Base-by-base conservation (phyloP, 257 asterid genomes). In the Solanum bulbocastanum region DNA sequence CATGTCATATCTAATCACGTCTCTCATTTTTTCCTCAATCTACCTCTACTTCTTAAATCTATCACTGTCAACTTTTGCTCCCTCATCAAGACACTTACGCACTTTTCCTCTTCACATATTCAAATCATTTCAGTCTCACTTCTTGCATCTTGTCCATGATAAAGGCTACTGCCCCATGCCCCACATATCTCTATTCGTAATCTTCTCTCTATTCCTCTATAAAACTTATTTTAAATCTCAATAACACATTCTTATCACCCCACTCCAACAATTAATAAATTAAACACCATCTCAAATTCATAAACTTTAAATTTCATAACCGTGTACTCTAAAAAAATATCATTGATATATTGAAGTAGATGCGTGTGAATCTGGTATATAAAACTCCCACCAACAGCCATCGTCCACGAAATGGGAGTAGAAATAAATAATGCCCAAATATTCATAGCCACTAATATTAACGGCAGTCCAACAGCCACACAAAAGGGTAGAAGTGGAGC, bases 401-500 rank as follows among this genome's bases (percentile, higher is more conserved):
- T 14, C 23, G 0, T 69, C 76, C 23, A 69, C n/a, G 78, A 13
- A 32, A 36, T n/a, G 22, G 13, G 10, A 8, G 40, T 32, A 15
- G 39, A 16, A 73, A 81, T 69, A 88, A 74, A 83, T 15, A 71
- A 87, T 8, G 25, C 9, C 18, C 88, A 87, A 89, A 75, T 79
- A 66, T 87, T 86, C 44, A 86, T 86, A 71, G 88, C 96, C 94
- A 88, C 92, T 88, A 44, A 39, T 32, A n/a, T 27, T 25, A 35
- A 82, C 65, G 69, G 89, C 89, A 87, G 14, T 2, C 12, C 79
- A 84, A 86, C 90, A 91, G 91, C 94, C 96, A 94, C 96, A 91
- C 69, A 87, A 35, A 22, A 3, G 39, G 40, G 1, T 3, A 30
- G 1, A 32, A 27, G 5, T 10, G 40, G 66, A 33, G 40, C 89